These are phyloP conservation scores for Nakazawaea anatomiae DNA, from an alignment of 805 yeast species.

Conservation along the genomic window DNA sequence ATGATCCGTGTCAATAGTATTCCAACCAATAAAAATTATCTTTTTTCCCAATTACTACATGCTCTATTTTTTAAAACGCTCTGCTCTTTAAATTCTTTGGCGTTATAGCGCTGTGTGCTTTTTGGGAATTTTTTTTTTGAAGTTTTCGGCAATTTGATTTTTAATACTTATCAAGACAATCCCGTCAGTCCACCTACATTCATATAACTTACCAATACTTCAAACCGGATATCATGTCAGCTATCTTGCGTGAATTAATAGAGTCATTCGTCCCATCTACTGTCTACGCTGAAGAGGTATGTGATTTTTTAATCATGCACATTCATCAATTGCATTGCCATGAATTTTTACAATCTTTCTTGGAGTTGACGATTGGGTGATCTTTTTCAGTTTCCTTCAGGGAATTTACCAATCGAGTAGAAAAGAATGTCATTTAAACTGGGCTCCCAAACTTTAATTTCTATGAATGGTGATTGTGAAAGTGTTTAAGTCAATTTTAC, in stretches of 20 bases:
- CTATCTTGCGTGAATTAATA: slow-evolving; percentile 63
- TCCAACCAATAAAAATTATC: slow-evolving; percentile 19
- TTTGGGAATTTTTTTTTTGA: not conserved
- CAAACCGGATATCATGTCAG: slow-evolving; percentile 20
- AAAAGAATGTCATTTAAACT: no score
- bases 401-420: no score
- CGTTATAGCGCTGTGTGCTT: not conserved
- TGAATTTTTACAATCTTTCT: no score
- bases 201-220: not conserved
- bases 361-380: no score
- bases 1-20: slow-evolving; percentile 2
- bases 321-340: no score
- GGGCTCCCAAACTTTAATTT: no score
- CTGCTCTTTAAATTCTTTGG: not conserved
- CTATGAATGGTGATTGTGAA: no score
- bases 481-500: not conserved
- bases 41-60: slow-evolving; percentile 15
- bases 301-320: slow-evolving; percentile 6
- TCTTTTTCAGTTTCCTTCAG: no score
- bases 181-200: not conserved
- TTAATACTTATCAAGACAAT: not conserved
- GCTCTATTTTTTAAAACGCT: not conserved
- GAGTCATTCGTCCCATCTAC: slow-evolving; percentile 74
- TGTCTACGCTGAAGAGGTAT: slow-evolving; percentile 74
- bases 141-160: not conserved